Evolutionary conservation across 75 land plant genomes (phyloP).

Genomic region (Picea glauca): DNA sequence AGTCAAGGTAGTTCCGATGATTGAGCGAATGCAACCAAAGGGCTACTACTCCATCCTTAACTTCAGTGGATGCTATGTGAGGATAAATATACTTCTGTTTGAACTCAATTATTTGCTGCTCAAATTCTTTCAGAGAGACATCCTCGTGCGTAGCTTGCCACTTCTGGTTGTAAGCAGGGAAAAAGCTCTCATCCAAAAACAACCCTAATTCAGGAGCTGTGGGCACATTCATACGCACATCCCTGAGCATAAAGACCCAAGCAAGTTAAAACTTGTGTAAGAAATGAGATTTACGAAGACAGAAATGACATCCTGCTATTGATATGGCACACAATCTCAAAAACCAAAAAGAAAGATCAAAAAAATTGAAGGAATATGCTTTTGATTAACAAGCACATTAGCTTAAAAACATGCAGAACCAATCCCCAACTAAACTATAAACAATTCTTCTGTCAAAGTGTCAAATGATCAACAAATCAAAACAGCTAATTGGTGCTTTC

Average conservation of each 20-base stretch:
- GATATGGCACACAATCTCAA: neutral
- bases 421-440: too few species aligned
- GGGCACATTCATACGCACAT: constrained; percentile 71
- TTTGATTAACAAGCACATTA: too few species aligned
- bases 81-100: constrained; percentile 71
- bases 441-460: too few species aligned
- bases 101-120: constrained; percentile 54
- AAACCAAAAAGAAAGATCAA: neutral
- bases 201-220: constrained; percentile 94
- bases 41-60: constrained; percentile 78
- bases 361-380: neutral
- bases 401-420: too few species aligned
- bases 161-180: constrained; percentile 77
- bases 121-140: constrained; percentile 61
- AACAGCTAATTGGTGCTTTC: neutral
- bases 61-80: constrained; percentile 82
- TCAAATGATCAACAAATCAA: too few species aligned
- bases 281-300: neutral
- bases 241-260: constrained; percentile 38
- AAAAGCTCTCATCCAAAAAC: constrained; percentile 81
- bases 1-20: constrained; percentile 76
- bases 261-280: neutral
- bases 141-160: constrained; percentile 82
- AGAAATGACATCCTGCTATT: neutral
- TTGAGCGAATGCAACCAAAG: constrained; percentile 88